phyloP scores from a whole-genome alignment of 306 rosid species.

The Begonia masoniana region DNA sequence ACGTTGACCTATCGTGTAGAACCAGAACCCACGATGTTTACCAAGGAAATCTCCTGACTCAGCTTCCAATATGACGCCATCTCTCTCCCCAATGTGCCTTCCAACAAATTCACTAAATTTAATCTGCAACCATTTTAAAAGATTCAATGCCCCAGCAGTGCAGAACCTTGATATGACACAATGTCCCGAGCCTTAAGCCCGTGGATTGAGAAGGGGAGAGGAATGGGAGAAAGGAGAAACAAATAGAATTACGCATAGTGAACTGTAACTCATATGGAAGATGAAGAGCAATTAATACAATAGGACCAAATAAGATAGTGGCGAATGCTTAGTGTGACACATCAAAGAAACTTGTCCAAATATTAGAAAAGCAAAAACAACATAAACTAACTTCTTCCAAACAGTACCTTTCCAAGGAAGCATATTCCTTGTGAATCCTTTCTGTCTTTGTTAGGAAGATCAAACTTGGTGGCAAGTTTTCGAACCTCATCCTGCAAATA shows the following conservation, averaged over 20 bases:
- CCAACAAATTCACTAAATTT: slow-evolving; percentile 89
- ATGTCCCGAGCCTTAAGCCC: too few relatives aligned
- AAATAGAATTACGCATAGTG: too few relatives aligned
- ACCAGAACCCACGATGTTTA: slow-evolving; percentile 85
- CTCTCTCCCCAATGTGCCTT: slow-evolving; percentile 77
- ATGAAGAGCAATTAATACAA: too few relatives aligned
- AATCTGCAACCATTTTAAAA: slow-evolving; percentile 30
- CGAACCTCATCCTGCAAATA: slow-evolving; percentile 78
- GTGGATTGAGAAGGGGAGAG: too few relatives aligned
- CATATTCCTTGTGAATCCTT: slow-evolving; percentile 99
- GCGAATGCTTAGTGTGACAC: too few relatives aligned
- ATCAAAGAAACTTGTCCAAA: too few relatives aligned
- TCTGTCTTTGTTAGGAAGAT: slow-evolving; percentile 80
- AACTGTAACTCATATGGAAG: too few relatives aligned
- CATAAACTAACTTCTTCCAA: too few relatives aligned
- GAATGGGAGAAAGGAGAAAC: too few relatives aligned
- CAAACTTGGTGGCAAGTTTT: slow-evolving; percentile 60
- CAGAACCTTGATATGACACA: too few relatives aligned
- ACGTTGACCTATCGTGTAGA: slow-evolving; percentile 92
- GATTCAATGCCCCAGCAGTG: not conserved
- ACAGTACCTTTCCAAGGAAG: slow-evolving; percentile 83
- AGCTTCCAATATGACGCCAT: slow-evolving; percentile 88
- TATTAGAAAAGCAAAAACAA: too few relatives aligned
- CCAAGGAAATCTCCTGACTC: slow-evolving; percentile 94
- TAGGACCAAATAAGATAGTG: too few relatives aligned